These are phyloP conservation scores for Backusella liffmaniae DNA, from an alignment of 192 early-diverging fungal genomes.

Conservation along the genomic window DNA sequence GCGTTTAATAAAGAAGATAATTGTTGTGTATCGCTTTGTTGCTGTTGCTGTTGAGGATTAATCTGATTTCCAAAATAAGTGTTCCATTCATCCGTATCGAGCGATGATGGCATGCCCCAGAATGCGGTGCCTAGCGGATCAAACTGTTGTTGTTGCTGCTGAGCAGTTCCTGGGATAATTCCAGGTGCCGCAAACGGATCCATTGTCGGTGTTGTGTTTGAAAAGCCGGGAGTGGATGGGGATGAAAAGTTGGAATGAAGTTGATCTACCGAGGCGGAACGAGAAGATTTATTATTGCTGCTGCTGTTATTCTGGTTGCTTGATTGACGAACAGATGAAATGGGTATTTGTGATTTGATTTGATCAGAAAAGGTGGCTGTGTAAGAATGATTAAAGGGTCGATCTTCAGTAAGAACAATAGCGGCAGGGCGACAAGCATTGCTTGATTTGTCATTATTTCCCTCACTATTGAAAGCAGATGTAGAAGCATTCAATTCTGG, in stretches of 20 bases:
- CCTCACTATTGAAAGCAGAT: neutral
- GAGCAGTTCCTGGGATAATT: conserved; percentile 4
- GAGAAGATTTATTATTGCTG: neutral
- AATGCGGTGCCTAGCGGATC: conserved; percentile 23
- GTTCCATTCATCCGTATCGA: conserved; percentile 35
- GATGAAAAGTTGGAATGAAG: conserved; percentile 8
- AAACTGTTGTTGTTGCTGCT: conserved; percentile 9
- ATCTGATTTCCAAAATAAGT: conserved; percentile 14
- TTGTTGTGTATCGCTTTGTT: neutral
- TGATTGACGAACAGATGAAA: conserved; percentile 11
- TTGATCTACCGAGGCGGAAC: neutral
- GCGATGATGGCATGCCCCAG: conserved; percentile 22
- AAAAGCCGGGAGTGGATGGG: neutral
- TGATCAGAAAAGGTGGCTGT: neutral
- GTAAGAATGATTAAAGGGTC: neutral
- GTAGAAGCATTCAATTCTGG: conserved; percentile 12
- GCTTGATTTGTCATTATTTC: neutral
- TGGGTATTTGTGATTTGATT: neutral
- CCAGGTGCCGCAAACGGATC: conserved; percentile 40
- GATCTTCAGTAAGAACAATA: neutral
- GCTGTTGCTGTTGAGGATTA: neutral
- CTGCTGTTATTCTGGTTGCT: neutral
- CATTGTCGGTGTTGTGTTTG: conserved; percentile 11
- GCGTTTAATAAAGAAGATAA: neutral
- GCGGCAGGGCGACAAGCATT: neutral